These are phyloP conservation scores for Theileria orientalis DNA, from an alignment of 169 alveolate genomes.

Conservation along the genomic window DNA sequence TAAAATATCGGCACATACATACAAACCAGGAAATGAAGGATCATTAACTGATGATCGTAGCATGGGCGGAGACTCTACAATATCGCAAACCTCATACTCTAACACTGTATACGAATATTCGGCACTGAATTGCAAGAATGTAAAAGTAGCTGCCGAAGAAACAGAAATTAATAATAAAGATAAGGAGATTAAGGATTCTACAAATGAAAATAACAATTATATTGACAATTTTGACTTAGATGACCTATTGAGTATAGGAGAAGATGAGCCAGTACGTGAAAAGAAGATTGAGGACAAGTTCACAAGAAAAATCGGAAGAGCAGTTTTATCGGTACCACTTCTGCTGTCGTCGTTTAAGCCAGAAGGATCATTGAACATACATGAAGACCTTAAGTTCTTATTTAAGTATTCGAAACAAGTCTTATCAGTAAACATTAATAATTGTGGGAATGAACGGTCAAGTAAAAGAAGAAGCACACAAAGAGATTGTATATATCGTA, in stretches of 20 bases:
- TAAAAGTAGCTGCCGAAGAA: too few relatives aligned
- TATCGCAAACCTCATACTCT: background rate
- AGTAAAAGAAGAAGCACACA: background rate
- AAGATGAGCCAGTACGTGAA: background rate
- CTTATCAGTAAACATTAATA: background rate
- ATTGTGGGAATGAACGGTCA: background rate
- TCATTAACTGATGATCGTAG: background rate
- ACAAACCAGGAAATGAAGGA: background rate
- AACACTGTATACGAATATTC: background rate
- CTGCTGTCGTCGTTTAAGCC: slow-evolving; percentile 36
- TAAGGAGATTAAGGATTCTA: background rate
- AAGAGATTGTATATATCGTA: background rate
- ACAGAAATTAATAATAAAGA: background rate
- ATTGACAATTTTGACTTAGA: slow-evolving; percentile 4
- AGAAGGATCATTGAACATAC: slow-evolving; percentile 14
- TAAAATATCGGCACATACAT: background rate
- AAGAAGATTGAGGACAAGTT: slow-evolving; percentile 23
- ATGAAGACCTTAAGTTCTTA: background rate
- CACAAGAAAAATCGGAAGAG: slow-evolving; percentile 53
- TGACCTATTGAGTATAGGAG: slow-evolving; percentile 9
- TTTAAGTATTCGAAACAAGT: background rate
- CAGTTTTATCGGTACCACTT: slow-evolving; percentile 49
- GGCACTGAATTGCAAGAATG: too few relatives aligned
- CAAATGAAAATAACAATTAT: background rate
- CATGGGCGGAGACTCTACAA: background rate